phyloP scores from a whole-genome alignment of 1,139 yeast genomes.

The Blastobotrys capitulatus region DNA sequence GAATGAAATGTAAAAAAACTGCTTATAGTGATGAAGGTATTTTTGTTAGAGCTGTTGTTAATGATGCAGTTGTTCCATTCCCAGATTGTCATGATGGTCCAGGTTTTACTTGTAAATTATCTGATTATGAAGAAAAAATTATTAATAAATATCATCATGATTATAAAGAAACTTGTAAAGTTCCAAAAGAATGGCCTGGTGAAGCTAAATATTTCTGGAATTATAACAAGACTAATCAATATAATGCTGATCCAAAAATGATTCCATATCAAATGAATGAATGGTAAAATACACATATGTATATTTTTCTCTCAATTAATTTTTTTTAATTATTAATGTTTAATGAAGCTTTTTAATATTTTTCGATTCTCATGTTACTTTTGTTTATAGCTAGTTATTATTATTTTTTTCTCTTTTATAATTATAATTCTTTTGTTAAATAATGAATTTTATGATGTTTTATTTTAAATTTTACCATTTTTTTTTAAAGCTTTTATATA shows the following conservation, averaged over 20 bases:
- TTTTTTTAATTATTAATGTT: too few relatives aligned
- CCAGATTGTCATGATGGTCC: constrained; percentile 46
- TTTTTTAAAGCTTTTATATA: too few relatives aligned
- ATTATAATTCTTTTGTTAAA: too few relatives aligned
- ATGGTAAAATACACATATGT: constrained; percentile 3
- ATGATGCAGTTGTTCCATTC: constrained; percentile 54
- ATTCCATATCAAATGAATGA: constrained; percentile 16
- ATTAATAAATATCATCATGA: constrained; percentile 14
- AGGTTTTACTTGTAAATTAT: constrained; percentile 31
- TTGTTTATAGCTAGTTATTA: too few relatives aligned
- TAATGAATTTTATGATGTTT: too few relatives aligned
- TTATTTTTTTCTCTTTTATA: too few relatives aligned
- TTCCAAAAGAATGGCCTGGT: constrained; percentile 25
- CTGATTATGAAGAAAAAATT: constrained; percentile 33
- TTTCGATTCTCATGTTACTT: too few relatives aligned
- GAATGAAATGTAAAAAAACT: constrained; percentile 39
- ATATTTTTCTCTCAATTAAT: too few relatives aligned
- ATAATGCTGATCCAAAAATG: constrained; percentile 18
- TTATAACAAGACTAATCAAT: constrained; percentile 26
- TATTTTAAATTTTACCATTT: too few relatives aligned
- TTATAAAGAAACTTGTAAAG: constrained; percentile 23
- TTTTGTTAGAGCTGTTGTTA: constrained; percentile 46
- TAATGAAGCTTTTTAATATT: too few relatives aligned
- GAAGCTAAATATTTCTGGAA: constrained; percentile 31
- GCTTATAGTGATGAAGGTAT: constrained; percentile 36